Conservation (phyloP, 2,329 filamentous ascomycete genomes). For the Fusarium nygamai region DNA sequence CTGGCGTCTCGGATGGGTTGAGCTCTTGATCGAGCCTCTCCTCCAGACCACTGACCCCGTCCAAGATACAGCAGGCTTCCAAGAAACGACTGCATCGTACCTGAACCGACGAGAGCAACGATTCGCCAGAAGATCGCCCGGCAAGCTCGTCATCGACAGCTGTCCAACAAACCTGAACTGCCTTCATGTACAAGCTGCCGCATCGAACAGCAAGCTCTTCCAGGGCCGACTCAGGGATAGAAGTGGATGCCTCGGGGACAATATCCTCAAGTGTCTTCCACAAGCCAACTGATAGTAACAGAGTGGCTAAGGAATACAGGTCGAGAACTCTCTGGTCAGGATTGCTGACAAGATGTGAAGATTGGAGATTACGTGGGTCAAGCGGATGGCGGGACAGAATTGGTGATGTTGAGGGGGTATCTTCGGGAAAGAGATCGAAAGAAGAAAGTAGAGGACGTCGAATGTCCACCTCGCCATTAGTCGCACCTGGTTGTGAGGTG, state of each 20-base stretch:
- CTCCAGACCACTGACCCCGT: conserved; percentile 66
- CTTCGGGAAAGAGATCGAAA: conserved; percentile 73
- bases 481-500: conserved; percentile 53
- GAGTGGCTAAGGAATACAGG: conserved; percentile 77
- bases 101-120: conserved; percentile 64
- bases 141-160: conserved; percentile 72
- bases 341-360: conserved; percentile 59
- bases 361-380: conserved; percentile 62
- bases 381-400: conserved; percentile 69
- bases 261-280: conserved; percentile 74
- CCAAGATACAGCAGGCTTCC: conserved; percentile 69
- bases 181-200: conserved; percentile 79
- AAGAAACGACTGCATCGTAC: conserved; percentile 66
- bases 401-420: conserved; percentile 17
- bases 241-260: conserved; percentile 55
- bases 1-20: conserved; percentile 37
- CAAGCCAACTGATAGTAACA: conserved; percentile 78
- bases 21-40: conserved; percentile 62
- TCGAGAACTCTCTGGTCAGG: conserved; percentile 70
- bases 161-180: conserved; percentile 75
- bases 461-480: conserved; percentile 66
- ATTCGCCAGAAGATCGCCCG: conserved; percentile 58
- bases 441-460: conserved; percentile 76
- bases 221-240: conserved; percentile 69
- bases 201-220: conserved; percentile 73